These are phyloP conservation scores for Russula compacta DNA, from an alignment of 768 basidiomycete species.

Conservation along the genomic window DNA sequence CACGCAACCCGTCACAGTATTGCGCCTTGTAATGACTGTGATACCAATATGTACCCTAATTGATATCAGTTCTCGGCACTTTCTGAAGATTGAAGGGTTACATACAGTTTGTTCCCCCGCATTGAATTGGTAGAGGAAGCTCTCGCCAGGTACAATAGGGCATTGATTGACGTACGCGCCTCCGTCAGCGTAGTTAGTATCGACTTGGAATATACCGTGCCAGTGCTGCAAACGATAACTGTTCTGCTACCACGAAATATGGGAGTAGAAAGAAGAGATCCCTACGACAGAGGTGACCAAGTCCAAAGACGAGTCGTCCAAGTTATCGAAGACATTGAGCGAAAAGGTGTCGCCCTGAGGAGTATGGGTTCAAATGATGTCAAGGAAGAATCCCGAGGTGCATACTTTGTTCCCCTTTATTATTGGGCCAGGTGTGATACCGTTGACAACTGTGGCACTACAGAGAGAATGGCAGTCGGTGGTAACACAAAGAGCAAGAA, in stretches of 20 bases:
- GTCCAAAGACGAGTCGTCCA: constrained; percentile 39
- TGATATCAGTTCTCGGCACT: background rate
- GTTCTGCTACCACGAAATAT: background rate
- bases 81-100: background rate
- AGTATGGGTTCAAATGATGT: constrained; percentile 21
- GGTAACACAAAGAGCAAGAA: background rate
- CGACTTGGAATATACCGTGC: constrained; percentile 40
- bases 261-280: background rate
- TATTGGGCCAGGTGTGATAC: constrained; percentile 39
- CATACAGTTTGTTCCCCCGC: constrained; percentile 27
- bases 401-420: constrained; percentile 31
- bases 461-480: background rate
- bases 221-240: constrained; percentile 34
- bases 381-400: background rate
- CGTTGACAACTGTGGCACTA: constrained; percentile 36
- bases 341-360: constrained; percentile 30
- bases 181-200: constrained; percentile 40
- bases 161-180: constrained; percentile 34
- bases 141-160: constrained; percentile 33
- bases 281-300: constrained; percentile 40
- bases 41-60: constrained; percentile 27
- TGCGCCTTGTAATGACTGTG: constrained; percentile 32
- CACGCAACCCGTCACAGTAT: constrained; percentile 30
- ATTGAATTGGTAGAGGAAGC: constrained; percentile 36
- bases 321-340: constrained; percentile 36